These are phyloP conservation scores for Wallacemonas sp. DNA, from an alignment of 208 protist genomes.

Conservation along the genomic window DNA sequence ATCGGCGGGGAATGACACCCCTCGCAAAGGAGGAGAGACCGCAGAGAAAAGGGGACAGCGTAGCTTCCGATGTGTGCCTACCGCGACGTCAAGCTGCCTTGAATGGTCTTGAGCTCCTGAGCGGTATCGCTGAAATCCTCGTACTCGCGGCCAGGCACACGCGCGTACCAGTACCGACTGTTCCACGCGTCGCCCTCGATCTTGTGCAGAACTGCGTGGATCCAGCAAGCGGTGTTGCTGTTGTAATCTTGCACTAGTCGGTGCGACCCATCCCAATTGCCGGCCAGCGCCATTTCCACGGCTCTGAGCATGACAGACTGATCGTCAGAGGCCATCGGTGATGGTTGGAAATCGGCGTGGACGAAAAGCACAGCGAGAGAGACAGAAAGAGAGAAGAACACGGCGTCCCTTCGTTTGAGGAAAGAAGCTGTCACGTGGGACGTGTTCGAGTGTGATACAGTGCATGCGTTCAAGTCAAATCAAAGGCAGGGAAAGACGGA, in stretches of 20 bases:
- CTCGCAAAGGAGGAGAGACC: not conserved
- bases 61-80: not conserved
- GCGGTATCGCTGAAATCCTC: slow-evolving; percentile 1
- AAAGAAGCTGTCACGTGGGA: too few species aligned
- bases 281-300: slow-evolving; percentile 4
- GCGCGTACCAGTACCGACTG: slow-evolving; percentile 17
- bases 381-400: too few species aligned
- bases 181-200: slow-evolving; percentile 17
- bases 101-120: slow-evolving; percentile 10
- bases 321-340: not conserved
- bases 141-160: slow-evolving; percentile 8
- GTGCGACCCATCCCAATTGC: slow-evolving; percentile 14
- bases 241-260: slow-evolving; percentile 11
- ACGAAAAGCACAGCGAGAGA: too few species aligned
- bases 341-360: not conserved
- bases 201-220: slow-evolving; percentile 14
- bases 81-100: not conserved
- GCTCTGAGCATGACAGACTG: not conserved
- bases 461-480: too few species aligned
- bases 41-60: slow-evolving; percentile 14
- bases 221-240: slow-evolving; percentile 13
- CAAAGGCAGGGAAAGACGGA: too few species aligned
- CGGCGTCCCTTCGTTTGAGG: too few species aligned
- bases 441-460: too few species aligned
- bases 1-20: not conserved